Percentiles rank a stretch among this genome's conserved stretches.
These are phyloP conservation scores for Fraxinus floribunda DNA, from an alignment of 305 asterid species.

Conservation along the genomic window DNA sequence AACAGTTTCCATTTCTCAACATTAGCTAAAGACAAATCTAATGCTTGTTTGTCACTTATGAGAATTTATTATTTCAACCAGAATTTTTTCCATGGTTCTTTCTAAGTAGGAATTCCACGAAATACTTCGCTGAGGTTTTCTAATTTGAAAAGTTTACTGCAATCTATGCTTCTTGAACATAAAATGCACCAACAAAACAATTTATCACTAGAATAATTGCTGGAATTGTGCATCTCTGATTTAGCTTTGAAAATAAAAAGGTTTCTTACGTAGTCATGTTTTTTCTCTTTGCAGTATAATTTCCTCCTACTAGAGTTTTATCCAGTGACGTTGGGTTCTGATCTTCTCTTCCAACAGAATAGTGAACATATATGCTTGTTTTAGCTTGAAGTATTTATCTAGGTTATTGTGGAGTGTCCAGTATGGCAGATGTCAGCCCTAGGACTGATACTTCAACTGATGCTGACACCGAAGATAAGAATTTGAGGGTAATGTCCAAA, in stretches of 20 bases:
- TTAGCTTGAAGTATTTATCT: constrained; percentile 30
- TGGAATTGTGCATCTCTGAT: not conserved
- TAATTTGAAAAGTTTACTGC: not conserved
- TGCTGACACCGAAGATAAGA: constrained; percentile 86
- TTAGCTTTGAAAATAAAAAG: not conserved
- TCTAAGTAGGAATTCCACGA: not conserved
- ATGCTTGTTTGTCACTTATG: not conserved
- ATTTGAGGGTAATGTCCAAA: constrained; percentile 54
- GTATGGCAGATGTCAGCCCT: constrained; percentile 80
- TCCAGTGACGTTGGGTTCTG: constrained; percentile 11
- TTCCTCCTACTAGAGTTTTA: constrained; percentile 9
- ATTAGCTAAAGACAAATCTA: not conserved
- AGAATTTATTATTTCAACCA: not conserved
- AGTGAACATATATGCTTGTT: constrained; percentile 24
- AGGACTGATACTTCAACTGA: constrained; percentile 84
- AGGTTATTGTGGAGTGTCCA: constrained; percentile 36
- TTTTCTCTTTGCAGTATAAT: constrained; percentile 12
- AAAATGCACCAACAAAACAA: not conserved
- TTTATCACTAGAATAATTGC: not conserved
- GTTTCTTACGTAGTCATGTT: not conserved
- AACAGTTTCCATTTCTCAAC: not conserved
- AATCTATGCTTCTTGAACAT: not conserved
- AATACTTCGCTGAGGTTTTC: not conserved
- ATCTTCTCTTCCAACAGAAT: constrained; percentile 21
- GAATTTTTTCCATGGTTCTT: not conserved